Conservation (phyloP, 306 rosid genomes). For the Inga oerstediana region DNA sequence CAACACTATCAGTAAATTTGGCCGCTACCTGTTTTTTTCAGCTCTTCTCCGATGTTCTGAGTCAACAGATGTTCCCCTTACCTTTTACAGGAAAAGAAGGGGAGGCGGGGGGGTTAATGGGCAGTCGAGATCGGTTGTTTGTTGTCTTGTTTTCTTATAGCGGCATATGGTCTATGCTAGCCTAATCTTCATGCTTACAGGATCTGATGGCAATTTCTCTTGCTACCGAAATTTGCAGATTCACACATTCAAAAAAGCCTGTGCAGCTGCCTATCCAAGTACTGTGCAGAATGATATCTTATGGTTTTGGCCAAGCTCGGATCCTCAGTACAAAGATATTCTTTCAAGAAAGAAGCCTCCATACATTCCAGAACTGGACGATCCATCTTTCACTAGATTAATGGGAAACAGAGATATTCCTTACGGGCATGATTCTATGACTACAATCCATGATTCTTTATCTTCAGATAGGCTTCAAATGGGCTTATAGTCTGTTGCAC, state of each 20-base stretch:
- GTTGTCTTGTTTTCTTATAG: slow-evolving; percentile 11
- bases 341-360: slow-evolving; percentile 62
- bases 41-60: not conserved
- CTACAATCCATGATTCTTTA: slow-evolving; percentile 14
- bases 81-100: not conserved
- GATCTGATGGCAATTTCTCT: slow-evolving; percentile 29
- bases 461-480: not conserved
- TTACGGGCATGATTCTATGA: slow-evolving; percentile 65
- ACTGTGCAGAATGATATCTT: slow-evolving; percentile 72
- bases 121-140: not conserved
- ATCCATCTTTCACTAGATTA: slow-evolving; percentile 58
- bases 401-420: slow-evolving; percentile 79
- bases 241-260: slow-evolving; percentile 72
- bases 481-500: slow-evolving; percentile 10
- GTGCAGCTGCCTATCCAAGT: slow-evolving; percentile 80
- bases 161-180: slow-evolving; percentile 2
- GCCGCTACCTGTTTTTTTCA: not conserved
- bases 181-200: not conserved
- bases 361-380: slow-evolving; percentile 69
- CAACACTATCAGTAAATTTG: not conserved
- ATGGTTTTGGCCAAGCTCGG: slow-evolving; percentile 92
- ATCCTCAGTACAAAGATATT: slow-evolving; percentile 81
- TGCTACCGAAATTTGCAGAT: slow-evolving; percentile 52
- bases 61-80: not conserved
- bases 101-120: not conserved